phyloP scores from a whole-genome alignment of 2,329 filamentous ascomycete genomes.

The Penicillium sp. region DNA sequence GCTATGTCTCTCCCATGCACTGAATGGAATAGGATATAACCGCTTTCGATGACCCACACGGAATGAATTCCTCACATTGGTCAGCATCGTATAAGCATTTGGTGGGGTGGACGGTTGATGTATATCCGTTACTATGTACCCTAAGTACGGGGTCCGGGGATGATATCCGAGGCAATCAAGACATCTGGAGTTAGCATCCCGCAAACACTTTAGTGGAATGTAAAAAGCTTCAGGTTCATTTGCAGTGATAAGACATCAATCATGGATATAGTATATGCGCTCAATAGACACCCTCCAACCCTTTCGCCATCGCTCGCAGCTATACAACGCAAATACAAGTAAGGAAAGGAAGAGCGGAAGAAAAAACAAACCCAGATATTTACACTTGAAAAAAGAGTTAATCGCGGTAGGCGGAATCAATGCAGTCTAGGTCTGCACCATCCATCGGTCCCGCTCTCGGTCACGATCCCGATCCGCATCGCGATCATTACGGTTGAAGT shows the following conservation, averaged over 20 bases:
- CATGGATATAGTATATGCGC: conserved; percentile 16
- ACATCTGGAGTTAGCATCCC: too few species aligned
- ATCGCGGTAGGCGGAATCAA: neutral
- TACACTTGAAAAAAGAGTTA: conserved; percentile 8
- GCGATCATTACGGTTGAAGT: conserved; percentile 13
- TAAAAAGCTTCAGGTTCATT: neutral
- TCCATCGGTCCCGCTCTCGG: conserved; percentile 26
- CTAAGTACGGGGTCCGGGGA: neutral
- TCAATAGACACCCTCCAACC: conserved; percentile 7
- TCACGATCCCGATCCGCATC: conserved; percentile 9
- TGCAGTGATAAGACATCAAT: neutral
- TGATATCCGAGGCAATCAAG: neutral
- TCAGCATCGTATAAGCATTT: conserved; percentile 23
- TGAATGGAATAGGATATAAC: conserved; percentile 22
- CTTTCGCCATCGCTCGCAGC: conserved; percentile 20
- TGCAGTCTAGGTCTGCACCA: conserved; percentile 27
- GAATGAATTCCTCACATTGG: conserved; percentile 18
- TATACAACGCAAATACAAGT: conserved; percentile 13
- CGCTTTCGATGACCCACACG: conserved; percentile 8
- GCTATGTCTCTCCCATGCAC: too few species aligned
- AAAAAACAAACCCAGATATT: conserved; percentile 5
- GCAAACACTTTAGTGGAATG: neutral
- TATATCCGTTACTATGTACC: conserved; percentile 13
- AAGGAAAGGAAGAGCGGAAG: neutral
- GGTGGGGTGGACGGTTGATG: conserved; percentile 14